Conservation (phyloP, 345 rosid species). For the Cardamine occulta region DNA sequence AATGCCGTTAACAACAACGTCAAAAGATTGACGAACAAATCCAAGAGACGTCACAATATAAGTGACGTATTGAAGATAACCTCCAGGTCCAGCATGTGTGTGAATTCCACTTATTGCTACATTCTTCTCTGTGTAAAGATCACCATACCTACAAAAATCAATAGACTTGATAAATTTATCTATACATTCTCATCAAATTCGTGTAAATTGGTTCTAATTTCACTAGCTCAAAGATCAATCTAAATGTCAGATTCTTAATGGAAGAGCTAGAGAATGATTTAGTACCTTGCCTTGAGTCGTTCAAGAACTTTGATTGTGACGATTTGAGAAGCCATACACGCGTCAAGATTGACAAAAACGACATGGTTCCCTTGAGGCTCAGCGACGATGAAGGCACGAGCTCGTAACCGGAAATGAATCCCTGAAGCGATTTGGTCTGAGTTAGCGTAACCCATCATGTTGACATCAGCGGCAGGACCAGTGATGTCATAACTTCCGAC, state of each 20-base stretch:
- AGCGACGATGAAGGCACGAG: slow-evolving; percentile 86
- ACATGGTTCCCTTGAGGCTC: slow-evolving; percentile 78
- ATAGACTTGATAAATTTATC: background rate
- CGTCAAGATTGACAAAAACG: slow-evolving; percentile 91
- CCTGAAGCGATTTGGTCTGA: slow-evolving; percentile 81
- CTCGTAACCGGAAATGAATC: slow-evolving; percentile 87
- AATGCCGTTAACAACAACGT: slow-evolving; percentile 89
- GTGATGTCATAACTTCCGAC: slow-evolving; percentile 98
- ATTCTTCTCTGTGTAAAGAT: slow-evolving; percentile 84
- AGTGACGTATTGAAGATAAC: slow-evolving; percentile 94
- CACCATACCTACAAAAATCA: slow-evolving; percentile 71
- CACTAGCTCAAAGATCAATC: too few species aligned
- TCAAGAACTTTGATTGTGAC: slow-evolving; percentile 73
- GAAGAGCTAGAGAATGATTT: background rate
- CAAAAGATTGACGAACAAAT: slow-evolving; percentile 93
- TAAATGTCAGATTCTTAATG: background rate
- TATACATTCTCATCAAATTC: background rate
- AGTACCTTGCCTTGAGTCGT: slow-evolving; percentile 38
- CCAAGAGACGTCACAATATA: slow-evolving; percentile 90
- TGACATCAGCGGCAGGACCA: slow-evolving; percentile 98
- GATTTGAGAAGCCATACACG: slow-evolving; percentile 96
- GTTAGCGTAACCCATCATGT: slow-evolving; percentile 99
- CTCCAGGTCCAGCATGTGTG: slow-evolving; percentile 98
- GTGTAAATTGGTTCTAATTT: background rate
- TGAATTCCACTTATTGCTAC: slow-evolving; percentile 98